Base-by-base conservation (phyloP, 306 rosid genomes). In the Cicer chorassanicum region DNA sequence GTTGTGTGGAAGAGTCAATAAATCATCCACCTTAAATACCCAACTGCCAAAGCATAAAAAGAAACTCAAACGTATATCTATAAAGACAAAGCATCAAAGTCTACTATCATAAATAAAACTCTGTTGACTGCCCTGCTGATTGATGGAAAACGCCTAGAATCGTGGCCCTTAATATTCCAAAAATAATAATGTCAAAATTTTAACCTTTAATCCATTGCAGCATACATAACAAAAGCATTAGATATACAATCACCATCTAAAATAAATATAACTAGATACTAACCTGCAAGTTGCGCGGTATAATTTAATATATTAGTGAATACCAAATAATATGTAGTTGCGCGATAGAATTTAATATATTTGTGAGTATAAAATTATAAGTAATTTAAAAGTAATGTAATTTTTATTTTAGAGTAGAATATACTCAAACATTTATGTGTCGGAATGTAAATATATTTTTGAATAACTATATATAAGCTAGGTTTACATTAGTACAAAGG, bases 31-130 rank as follows among this genome's bases (percentile, higher is more conserved):
- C 49, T 41, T 43, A 44, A 51, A 73, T 56, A 18, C 74, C 63
- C 62, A 60, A 67, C 36, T 72, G 34, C 60, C 48, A 67, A 18
- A 57, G 66, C 60, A 72, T 50, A 60, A 67, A 77, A 49, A 14
- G 4, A 65, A 65, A 64, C 74, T 44, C 12, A 39, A 11, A 39
- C 2, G 1, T 2, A 64, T 38, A 54, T 8, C 54, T 54, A 43
- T 24, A 38, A 46, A 66, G 68, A 34, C 34, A 14, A 9, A 48
- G 59, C 16, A 64, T 56, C 78, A 75, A 3, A 75, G 57, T 56
- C 9, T 15, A 65, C 21, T 62, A 78, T 15, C 63, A 46, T 7
- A 24, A 77, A 36, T 51, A 41, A 77, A 77, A 4, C 36, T 60
- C 48, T 50, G 39, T 36, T 38, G 49, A 12, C 10, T 48, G 34